Evolutionary conservation across 768 basidiomycete genomes (phyloP).

Genomic region (Ramaria sp.): DNA sequence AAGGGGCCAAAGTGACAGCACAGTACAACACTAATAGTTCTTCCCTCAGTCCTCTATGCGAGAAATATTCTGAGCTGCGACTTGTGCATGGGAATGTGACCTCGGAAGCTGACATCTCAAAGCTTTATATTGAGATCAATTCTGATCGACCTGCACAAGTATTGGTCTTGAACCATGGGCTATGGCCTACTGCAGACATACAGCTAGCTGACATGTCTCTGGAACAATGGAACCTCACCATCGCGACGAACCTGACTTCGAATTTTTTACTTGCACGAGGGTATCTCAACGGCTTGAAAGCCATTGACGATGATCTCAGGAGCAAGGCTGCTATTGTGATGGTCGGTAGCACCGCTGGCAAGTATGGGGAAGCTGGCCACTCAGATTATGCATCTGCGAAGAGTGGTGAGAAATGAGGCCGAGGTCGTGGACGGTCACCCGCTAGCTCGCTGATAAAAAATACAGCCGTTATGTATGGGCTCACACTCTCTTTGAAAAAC

Average conservation of each 20-base stretch:
- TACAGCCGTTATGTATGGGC: conserved; percentile 62
- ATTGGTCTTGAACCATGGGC: conserved; percentile 51
- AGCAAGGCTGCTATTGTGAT: conserved; percentile 51
- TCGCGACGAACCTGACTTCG: conserved; percentile 54
- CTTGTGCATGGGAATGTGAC: conserved; percentile 49
- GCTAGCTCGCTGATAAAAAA: neutral
- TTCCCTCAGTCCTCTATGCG: conserved; percentile 31
- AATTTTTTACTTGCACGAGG: conserved; percentile 58
- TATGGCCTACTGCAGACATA: conserved; percentile 34
- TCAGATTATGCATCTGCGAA: conserved; percentile 59
- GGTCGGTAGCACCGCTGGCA: conserved; percentile 63
- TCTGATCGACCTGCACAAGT: conserved; percentile 42
- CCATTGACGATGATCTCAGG: conserved; percentile 29
- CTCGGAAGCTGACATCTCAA: conserved; percentile 39
- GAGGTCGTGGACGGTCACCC: no score
- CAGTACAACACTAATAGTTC: conserved; percentile 51
- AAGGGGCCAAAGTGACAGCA: conserved; percentile 61
- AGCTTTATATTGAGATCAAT: conserved; percentile 32
- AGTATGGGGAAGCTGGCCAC: conserved; percentile 60
- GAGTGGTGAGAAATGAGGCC: conserved; percentile 38
- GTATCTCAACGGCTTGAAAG: conserved; percentile 39
- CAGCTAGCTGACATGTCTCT: conserved; percentile 49
- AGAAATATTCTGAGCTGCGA: conserved; percentile 24
- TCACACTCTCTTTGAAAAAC: conserved; percentile 61
- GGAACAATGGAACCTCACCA: conserved; percentile 50